Conservation (phyloP, 2,329 filamentous ascomycete species). For the Nannizziopsis arthrosporioides region DNA sequence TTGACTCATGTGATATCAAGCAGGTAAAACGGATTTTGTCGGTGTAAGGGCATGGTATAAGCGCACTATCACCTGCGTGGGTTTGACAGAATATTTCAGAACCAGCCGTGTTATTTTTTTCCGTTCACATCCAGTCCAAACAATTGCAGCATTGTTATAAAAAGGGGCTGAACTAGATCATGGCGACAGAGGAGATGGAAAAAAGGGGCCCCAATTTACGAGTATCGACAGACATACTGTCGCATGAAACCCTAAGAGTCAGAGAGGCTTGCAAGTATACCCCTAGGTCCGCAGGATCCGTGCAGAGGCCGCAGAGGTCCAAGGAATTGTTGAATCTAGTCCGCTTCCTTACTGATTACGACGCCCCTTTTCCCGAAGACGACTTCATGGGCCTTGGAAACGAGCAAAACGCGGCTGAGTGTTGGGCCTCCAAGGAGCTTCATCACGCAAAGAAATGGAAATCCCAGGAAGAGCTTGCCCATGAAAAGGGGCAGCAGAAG, state of each 20-base stretch:
- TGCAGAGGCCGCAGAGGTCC: constrained; percentile 22
- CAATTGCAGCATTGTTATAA: not conserved
- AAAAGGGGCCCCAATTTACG: not conserved
- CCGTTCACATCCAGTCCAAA: not conserved
- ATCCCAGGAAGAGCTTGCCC: constrained; percentile 5
- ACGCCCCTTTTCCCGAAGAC: constrained; percentile 14
- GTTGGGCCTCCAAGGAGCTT: not conserved
- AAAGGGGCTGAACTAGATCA: not conserved
- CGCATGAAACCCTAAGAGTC: not conserved
- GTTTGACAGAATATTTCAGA: not conserved
- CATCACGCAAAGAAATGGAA: constrained; percentile 7
- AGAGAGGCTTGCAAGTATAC: constrained; percentile 9
- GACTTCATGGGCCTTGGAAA: constrained; percentile 5
- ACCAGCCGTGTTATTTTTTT: too few species aligned
- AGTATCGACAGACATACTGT: not conserved
- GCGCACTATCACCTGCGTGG: not conserved
- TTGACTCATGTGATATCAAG: constrained; percentile 9
- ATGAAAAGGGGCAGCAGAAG: constrained; percentile 2
- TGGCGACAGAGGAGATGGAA: not conserved
- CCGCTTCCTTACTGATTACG: constrained; percentile 27
- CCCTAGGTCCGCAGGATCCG: constrained; percentile 25
- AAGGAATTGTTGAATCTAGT: constrained; percentile 28
- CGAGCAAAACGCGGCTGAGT: not conserved
- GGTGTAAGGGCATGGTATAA: constrained; percentile 5
- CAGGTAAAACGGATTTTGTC: constrained; percentile 1